Percentiles rank a stretch among this genome's conserved stretches.
Evolutionary conservation across 2,329 filamentous ascomycete genomes (phyloP).

Genomic region (Aspergillus texensis): DNA sequence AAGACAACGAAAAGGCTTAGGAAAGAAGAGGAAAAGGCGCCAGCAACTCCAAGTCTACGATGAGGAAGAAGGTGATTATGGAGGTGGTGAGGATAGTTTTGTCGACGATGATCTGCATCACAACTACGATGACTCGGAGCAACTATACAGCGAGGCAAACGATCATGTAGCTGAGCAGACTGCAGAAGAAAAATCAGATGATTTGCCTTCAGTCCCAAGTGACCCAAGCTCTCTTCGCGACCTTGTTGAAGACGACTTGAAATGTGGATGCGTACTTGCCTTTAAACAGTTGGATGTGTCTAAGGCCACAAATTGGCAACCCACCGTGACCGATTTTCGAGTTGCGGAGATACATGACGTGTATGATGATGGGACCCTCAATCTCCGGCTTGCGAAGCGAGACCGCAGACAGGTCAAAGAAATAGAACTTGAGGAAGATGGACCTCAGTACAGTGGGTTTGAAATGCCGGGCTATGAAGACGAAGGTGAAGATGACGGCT

Average conservation of each 20-base stretch:
- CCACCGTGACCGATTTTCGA: conserved; percentile 55
- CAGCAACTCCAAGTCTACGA: conserved; percentile 55
- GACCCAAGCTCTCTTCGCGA: conserved; percentile 66
- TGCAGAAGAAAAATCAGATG: conserved; percentile 47
- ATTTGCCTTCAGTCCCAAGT: conserved; percentile 53
- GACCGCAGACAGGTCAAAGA: conserved; percentile 59
- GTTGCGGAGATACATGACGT: conserved; percentile 68
- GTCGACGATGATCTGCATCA: conserved; percentile 30
- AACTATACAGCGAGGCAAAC: conserved; percentile 23
- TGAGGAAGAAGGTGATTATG: conserved; percentile 46
- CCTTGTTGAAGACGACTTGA: conserved; percentile 36
- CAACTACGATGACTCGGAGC: conserved; percentile 48
- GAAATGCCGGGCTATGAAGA: conserved; percentile 69
- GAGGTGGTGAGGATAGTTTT: conserved; percentile 41
- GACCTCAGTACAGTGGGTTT: conserved; percentile 75
- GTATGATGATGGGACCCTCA: conserved; percentile 57
- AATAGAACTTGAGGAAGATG: conserved; percentile 60
- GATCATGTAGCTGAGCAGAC: conserved; percentile 20
- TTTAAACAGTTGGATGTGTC: conserved; percentile 53
- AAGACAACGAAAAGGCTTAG: conserved; percentile 39
- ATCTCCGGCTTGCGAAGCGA: conserved; percentile 68
- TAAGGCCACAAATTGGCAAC: conserved; percentile 51
- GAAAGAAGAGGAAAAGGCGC: conserved; percentile 48
- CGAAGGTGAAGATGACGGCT: conserved; percentile 60
- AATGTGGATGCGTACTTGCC: conserved; percentile 45